These are phyloP conservation scores for Lentinus polychrous DNA, from an alignment of 1,284 basidiomycete genomes.

Conservation along the genomic window DNA sequence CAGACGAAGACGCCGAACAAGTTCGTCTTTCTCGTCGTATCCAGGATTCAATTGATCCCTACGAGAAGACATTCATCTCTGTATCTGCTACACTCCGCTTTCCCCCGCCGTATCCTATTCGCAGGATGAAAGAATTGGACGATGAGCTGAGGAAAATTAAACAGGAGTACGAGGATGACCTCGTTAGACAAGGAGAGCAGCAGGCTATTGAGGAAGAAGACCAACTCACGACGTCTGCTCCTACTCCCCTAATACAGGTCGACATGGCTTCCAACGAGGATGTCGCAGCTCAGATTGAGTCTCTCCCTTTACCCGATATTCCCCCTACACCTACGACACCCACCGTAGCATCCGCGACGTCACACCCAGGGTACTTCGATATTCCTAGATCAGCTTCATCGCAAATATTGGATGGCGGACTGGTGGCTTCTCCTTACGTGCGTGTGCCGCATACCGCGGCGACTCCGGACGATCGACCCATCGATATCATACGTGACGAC, in stretches of 20 bases:
- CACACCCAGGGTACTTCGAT: constrained; percentile 37
- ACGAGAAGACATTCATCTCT: constrained; percentile 80
- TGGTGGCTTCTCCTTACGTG: constrained; percentile 20
- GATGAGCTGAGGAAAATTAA: constrained; percentile 63
- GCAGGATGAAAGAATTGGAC: constrained; percentile 83
- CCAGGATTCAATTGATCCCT: constrained; percentile 75
- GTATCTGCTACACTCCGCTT: constrained; percentile 87
- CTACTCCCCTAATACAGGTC: constrained; percentile 14
- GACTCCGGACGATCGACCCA: constrained; percentile 31
- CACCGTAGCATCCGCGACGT: constrained; percentile 17
- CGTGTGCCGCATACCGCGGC: constrained; percentile 10
- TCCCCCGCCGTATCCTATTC: constrained; percentile 82
- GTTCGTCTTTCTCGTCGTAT: constrained; percentile 65
- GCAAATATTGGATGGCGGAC: constrained; percentile 13
- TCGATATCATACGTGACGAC: constrained; percentile 40
- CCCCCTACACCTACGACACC: constrained; percentile 39
- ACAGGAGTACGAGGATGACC: constrained; percentile 76
- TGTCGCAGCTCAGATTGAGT: constrained; percentile 66
- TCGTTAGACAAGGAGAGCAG: constrained; percentile 70
- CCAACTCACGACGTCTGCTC: constrained; percentile 34
- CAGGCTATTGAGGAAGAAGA: constrained; percentile 28
- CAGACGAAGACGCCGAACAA: constrained; percentile 64
- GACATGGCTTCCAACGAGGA: constrained; percentile 37
- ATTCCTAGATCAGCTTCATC: constrained; percentile 25
- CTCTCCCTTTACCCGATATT: constrained; percentile 44